Percentiles rank a stretch among this genome's conserved stretches.
phyloP scores from a whole-genome alignment of 164 flowering plant species.

The Nelumbo lutea region DNA sequence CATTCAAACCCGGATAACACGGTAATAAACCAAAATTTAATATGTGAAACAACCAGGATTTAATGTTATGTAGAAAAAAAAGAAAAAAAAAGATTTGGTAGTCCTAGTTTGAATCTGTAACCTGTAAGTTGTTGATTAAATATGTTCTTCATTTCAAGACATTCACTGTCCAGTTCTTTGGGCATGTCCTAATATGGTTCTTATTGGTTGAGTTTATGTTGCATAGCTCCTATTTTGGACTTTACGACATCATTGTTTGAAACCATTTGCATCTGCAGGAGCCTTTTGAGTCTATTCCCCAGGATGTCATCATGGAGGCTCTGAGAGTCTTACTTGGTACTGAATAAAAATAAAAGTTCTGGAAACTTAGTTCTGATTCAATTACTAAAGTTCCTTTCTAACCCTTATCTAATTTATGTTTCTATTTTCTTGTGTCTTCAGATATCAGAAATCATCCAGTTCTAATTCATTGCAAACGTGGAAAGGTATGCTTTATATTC shows the following conservation, averaged over 20 bases:
- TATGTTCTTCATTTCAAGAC: background rate
- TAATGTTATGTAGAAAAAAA: too few species aligned
- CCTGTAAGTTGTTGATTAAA: too few species aligned
- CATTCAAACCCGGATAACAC: too few species aligned
- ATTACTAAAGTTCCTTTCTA: background rate
- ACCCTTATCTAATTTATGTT: background rate
- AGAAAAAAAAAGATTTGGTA: too few species aligned
- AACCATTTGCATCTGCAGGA: constrained; percentile 36
- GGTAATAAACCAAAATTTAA: too few species aligned
- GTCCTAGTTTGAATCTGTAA: too few species aligned
- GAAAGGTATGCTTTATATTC: constrained; percentile 50
- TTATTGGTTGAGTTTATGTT: background rate
- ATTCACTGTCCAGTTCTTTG: background rate
- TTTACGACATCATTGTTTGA: background rate
- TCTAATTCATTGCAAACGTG: constrained; percentile 72
- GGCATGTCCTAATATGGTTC: background rate
- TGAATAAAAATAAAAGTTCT: constrained; percentile 1
- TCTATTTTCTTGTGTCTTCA: constrained; percentile 24
- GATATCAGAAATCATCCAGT: constrained; percentile 78
- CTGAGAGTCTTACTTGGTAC: constrained; percentile 66
- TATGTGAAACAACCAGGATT: too few species aligned
- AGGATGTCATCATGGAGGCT: constrained; percentile 54
- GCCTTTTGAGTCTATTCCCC: constrained; percentile 40
- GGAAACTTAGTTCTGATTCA: background rate
- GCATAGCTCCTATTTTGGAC: background rate